A percentile compares a stretch with the other conserved stretches of the same genome.
Evolutionary conservation across 495 filamentous ascomycete genomes (phyloP).

Genomic region (Cercophora sp.): DNA sequence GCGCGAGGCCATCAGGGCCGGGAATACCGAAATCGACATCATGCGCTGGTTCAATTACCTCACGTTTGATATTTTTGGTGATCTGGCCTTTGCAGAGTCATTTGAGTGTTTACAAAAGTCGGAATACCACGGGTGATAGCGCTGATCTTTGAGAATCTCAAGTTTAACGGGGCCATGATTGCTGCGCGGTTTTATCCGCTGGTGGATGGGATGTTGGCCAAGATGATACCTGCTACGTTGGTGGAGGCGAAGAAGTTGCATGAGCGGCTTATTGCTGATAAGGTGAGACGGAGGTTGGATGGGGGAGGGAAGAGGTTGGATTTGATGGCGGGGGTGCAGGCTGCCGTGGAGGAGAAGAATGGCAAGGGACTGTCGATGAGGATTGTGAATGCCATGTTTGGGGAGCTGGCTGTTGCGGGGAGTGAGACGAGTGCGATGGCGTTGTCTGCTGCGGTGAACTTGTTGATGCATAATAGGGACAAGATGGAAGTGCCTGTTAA

Average conservation of each 20-base stretch:
- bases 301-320: conserved; percentile 29
- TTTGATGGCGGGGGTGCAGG: conserved; percentile 40
- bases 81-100: conserved; percentile 51
- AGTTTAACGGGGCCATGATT: conserved; percentile 23
- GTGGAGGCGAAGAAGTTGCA: conserved; percentile 28
- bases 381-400: conserved; percentile 42
- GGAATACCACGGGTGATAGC: conserved; percentile 42
- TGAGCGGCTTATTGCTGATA: conserved; percentile 37
- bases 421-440: conserved; percentile 56
- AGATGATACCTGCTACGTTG: conserved; percentile 31
- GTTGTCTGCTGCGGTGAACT: conserved; percentile 46
- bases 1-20: background rate
- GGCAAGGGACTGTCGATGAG: conserved; percentile 9
- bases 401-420: conserved; percentile 37
- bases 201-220: conserved; percentile 25
- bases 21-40: conserved; percentile 30
- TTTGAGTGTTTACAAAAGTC: conserved; percentile 46
- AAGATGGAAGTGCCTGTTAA: conserved; percentile 31
- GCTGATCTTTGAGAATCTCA: conserved; percentile 29
- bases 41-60: conserved; percentile 47
- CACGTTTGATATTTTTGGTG: conserved; percentile 59
- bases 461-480: conserved; percentile 42
- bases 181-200: conserved; percentile 30
- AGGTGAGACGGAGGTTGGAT: conserved; percentile 31
- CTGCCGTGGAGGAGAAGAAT: background rate